Evolutionary conservation across 2,329 filamentous ascomycete genomes (phyloP), one percentile per base, ranked within the genome.

Genomic region (Cordyceps militaris): DNA sequence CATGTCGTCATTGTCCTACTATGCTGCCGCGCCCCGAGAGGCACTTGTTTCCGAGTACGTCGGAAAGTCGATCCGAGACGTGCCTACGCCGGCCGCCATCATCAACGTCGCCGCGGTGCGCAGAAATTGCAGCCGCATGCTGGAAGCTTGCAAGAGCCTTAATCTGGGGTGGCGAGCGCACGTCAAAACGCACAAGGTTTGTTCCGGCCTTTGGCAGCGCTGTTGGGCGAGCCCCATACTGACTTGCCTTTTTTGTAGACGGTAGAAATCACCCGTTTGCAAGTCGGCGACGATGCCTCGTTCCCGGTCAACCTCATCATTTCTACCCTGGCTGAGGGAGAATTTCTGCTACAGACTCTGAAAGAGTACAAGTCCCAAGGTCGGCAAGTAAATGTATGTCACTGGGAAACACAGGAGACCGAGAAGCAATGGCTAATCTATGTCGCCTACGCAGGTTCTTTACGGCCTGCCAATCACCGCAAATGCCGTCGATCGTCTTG

Each of bases 121-220:
- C 56, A 74, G 78, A 50, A 91, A 93, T 66, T 93, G 89, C 70
- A 71, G 76, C 60, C 76, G 82, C 36, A 92, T 94, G 87, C 79
- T 91, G 7, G 75, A 83, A 13, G 81, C 87, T 0, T 79, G 81
- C 14, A 69, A 78, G 42, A 72, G 73, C 51, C 71, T 92, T 14
- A 75, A 78, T 0, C 76, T 92, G 24, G 79, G 78, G 7, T 93
- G 90, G 75, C 77, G 89, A 59, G 85, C 87, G 1, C 89, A 94
- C 69, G 83, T 93, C 60, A 94, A 94, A 73, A 91, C 88, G 23
- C 89, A 94, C 70, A 94, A 94, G 76, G 87, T 86, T 71, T 57
- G 66, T 26, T 4, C 9, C 3, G 16, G 4, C 7, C 4, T 3
- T 10, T 21, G 23, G n/a, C n/a, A n/a, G n/a, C 24, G n/a, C 4